Evolutionary conservation across 1,139 yeast genomes (phyloP).

Genomic region (Zygoascus hellenicus): DNA sequence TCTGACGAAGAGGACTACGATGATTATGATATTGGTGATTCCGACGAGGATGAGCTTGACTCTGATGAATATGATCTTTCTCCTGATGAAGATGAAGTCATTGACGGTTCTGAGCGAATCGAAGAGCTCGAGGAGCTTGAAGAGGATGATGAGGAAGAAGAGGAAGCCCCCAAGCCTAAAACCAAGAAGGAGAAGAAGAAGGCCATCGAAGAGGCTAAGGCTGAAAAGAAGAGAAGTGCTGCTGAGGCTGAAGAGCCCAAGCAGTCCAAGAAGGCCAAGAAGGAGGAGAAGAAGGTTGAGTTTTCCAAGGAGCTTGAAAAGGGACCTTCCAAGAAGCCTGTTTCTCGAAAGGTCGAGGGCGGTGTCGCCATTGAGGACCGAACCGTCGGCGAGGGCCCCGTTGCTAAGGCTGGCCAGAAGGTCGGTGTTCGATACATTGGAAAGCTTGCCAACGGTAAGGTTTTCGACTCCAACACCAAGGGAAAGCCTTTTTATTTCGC

Average conservation of each 20-base stretch:
- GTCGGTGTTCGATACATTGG: constrained; percentile 98
- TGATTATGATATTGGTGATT: constrained; percentile 41
- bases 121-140: constrained; percentile 25
- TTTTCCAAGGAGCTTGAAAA: constrained; percentile 88
- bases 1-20: constrained; percentile 40
- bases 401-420: constrained; percentile 82
- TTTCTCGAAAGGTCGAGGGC: constrained; percentile 77
- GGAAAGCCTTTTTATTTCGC: constrained; percentile 93
- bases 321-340: constrained; percentile 56
- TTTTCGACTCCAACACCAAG: constrained; percentile 91
- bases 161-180: constrained; percentile 39
- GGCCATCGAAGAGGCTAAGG: constrained; percentile 26
- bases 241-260: constrained; percentile 26
- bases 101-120: constrained; percentile 25
- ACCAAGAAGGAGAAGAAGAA: constrained; percentile 38
- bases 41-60: constrained; percentile 44
- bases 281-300: constrained; percentile 66
- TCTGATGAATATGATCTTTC: constrained; percentile 80
- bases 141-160: constrained; percentile 44
- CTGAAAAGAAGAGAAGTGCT: constrained; percentile 12
- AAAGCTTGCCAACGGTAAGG: constrained; percentile 91
- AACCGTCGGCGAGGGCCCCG: constrained; percentile 78
- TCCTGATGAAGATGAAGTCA: constrained; percentile 86
- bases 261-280: constrained; percentile 33
- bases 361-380: constrained; percentile 94